Conservation (phyloP, 352 stramenopile species). For the Phytophthora sp. region DNA sequence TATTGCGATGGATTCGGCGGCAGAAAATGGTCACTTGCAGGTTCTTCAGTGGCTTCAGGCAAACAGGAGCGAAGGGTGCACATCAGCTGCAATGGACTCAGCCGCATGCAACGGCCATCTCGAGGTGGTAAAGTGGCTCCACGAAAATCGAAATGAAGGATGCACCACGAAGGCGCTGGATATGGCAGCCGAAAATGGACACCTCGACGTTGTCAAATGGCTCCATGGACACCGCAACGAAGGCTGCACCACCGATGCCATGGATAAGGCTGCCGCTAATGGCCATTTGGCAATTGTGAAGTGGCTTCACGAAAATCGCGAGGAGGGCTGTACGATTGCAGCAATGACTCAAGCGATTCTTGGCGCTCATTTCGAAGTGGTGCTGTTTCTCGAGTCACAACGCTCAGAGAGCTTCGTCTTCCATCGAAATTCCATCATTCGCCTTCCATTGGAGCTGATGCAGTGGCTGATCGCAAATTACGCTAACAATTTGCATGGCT, state of each 20-base stretch:
- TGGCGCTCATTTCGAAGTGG: conserved; percentile 27
- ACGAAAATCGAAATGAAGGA: conserved; percentile 31
- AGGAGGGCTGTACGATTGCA: conserved; percentile 28
- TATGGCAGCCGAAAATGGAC: conserved; percentile 29
- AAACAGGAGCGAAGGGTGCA: conserved; percentile 46
- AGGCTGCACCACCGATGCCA: conserved; percentile 30
- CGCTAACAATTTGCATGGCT: conserved; percentile 17
- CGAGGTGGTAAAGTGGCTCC: conserved; percentile 34
- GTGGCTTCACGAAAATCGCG: conserved; percentile 31
- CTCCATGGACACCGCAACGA: conserved; percentile 27
- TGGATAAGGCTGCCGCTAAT: conserved; percentile 28
- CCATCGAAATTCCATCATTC: conserved; percentile 24
- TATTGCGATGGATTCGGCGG: conserved; percentile 49
- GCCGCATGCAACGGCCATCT: conserved; percentile 34
- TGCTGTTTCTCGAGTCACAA: conserved; percentile 27
- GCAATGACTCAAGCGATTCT: conserved; percentile 34
- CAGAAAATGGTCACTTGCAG: conserved; percentile 40
- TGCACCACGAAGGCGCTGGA: conserved; percentile 34
- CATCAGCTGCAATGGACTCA: conserved; percentile 21
- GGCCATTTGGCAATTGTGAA: conserved; percentile 25
- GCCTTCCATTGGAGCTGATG: conserved; percentile 32
- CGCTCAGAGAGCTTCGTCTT: conserved; percentile 26
- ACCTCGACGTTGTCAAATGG: conserved; percentile 41
- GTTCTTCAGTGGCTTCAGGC: conserved; percentile 52
- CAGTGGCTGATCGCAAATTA: conserved; percentile 35